Percentiles rank a stretch among this genome's conserved stretches.
These are phyloP conservation scores for Glomus cerebriforme DNA, from an alignment of 192 early-diverging fungal species.

Conservation along the genomic window DNA sequence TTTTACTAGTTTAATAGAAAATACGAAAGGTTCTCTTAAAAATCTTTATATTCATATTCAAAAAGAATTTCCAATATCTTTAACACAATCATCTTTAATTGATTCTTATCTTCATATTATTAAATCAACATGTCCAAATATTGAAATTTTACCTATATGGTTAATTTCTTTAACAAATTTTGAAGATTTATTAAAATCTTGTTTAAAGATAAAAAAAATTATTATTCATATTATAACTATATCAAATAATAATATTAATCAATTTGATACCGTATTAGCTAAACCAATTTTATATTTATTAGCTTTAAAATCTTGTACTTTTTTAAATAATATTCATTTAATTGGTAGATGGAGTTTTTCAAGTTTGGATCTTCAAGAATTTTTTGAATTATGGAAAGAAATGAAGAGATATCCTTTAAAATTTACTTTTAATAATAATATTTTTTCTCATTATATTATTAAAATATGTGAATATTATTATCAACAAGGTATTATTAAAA, in stretches of 20 bases:
- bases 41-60: background rate
- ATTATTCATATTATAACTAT: background rate
- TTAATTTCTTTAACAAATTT: background rate
- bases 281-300: background rate
- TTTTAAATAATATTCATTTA: background rate
- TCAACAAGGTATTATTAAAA: background rate
- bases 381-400: background rate
- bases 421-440: background rate
- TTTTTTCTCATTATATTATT: background rate
- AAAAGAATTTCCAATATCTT: background rate
- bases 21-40: background rate
- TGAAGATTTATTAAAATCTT: background rate
- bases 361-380: background rate
- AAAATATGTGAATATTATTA: background rate
- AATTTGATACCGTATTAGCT: background rate
- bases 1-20: background rate
- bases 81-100: background rate
- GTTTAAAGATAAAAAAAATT: background rate
- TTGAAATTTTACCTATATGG: background rate
- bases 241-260: background rate
- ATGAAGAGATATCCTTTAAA: background rate
- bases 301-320: background rate
- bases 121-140: background rate
- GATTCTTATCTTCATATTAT: background rate
- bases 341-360: background rate